Percentiles rank a stretch among this genome's conserved stretches.
Evolutionary conservation across 2,329 filamentous ascomycete species (phyloP).

Genomic region (Cladophialophora yegresii): DNA sequence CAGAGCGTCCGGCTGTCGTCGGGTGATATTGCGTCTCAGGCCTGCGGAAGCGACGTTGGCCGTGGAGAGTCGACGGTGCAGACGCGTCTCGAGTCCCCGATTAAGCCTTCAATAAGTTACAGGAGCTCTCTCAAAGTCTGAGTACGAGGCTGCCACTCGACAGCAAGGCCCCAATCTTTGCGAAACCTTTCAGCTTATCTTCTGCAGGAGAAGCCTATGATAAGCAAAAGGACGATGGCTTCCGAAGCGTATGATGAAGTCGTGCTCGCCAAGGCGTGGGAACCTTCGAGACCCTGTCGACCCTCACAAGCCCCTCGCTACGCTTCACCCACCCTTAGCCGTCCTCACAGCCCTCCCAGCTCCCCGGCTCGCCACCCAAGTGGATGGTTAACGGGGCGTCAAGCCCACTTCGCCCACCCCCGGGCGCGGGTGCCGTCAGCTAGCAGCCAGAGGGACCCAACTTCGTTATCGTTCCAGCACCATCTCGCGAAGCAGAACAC

Average conservation of each 20-base stretch:
- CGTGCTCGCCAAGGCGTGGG: slow-evolving; percentile 2
- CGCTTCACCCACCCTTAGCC: neutral
- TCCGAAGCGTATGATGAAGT: slow-evolving; percentile 1
- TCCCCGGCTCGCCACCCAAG: neutral
- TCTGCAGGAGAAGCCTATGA: neutral
- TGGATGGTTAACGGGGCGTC: neutral
- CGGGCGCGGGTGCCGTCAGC: neutral
- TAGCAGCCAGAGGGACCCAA: neutral
- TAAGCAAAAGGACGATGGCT: slow-evolving; percentile 2
- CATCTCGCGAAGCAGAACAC: neutral
- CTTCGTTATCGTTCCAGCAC: neutral
- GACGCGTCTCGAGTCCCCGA: neutral
- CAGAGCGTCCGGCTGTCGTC: neutral
- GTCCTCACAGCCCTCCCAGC: neutral
- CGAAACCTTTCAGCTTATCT: neutral
- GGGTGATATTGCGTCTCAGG: too few relatives aligned
- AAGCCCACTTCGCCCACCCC: neutral
- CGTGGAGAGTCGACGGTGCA: neutral
- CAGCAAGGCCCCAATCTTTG: neutral
- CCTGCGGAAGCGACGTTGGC: neutral
- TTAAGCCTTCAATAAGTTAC: neutral
- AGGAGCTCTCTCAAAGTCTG: neutral
- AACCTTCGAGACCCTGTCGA: neutral
- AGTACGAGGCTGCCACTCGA: too few relatives aligned
- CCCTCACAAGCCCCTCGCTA: neutral